Evolutionary conservation across 768 basidiomycete species (phyloP), one percentile per base, ranked within the genome.

Genomic region (Russula abietina): DNA sequence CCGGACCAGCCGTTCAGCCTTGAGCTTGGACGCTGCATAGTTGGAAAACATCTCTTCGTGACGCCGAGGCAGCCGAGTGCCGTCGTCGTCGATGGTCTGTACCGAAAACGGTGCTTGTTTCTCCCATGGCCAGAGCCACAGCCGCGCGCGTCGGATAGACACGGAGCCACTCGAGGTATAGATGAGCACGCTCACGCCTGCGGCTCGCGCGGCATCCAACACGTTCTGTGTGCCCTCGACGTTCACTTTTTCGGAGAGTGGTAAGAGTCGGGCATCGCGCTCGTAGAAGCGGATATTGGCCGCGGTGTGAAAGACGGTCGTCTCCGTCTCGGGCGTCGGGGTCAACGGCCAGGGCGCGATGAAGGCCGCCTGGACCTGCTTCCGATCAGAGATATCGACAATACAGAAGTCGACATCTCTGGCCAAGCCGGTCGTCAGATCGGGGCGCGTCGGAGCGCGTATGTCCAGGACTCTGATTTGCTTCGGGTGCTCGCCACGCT

Each of bases 271-370:
- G 0, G 73, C 64, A 62, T 80, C 77, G 10, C 85, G 83, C 66
- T 91, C 89, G 69, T 84, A 91, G 71, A 88, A 91, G 5, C 88
- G 86, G 65, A 91, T 90, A 66, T 80, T 87, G 19, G 89, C 86
- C 0, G 86, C 89, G 24, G 87, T 86, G 69, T 91, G 88, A 71
- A 89, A 88, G 10, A 91, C 80, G 0, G 89, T 88, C 26, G 86
- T 74, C 57, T 78, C 77, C 24, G 86, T 73, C 57, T 78, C 77
- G 9, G 45, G 16, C 16, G 81, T 79, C 88, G 60, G 30, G 2
- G 66, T 32, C 3, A 66, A 66, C 1, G 82, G 80, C 89, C 89
- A 91, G 0, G 86, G 79, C 4, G 82, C 80, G 24, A 69, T 75
- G 74, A 91, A 90, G 0, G 87, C 88, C 1, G 76, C 78, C 14